Evolutionary conservation across 2,329 filamentous ascomycete species (phyloP).

Genomic region (Claviceps sp.): DNA sequence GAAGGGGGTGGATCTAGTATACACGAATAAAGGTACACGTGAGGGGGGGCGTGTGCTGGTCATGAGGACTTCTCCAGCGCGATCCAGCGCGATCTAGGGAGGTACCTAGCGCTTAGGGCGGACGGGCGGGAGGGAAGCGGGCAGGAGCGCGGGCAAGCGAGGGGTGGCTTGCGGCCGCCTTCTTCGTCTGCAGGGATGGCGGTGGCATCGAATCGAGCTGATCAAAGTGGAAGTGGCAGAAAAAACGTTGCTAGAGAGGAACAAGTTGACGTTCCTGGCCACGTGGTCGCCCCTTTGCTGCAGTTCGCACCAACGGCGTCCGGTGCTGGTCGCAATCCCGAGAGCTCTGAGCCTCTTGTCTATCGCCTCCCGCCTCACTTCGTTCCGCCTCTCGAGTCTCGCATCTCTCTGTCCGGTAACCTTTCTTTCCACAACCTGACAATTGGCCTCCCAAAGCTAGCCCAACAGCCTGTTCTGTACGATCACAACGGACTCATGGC

Average conservation of each 20-base stretch:
- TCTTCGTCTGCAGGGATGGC: slow-evolving; percentile 1
- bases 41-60: no score
- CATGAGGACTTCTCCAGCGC: neutral
- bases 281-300: neutral
- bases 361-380: no score
- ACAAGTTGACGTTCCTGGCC: neutral
- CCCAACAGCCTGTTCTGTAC: neutral
- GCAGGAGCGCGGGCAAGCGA: neutral
- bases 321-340: neutral
- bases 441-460: no score
- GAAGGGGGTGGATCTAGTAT: neutral
- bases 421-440: no score
- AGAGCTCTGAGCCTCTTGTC: no score
- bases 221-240: neutral
- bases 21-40: no score
- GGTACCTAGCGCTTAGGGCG: neutral
- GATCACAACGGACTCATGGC: neutral
- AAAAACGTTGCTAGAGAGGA: neutral
- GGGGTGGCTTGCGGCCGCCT: slow-evolving; percentile 2
- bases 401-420: neutral
- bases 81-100: neutral
- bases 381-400: neutral
- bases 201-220: neutral
- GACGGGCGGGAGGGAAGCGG: slow-evolving; percentile 2
- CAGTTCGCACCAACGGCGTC: neutral